Conservation (phyloP, 2,329 filamentous ascomycete genomes). For the Fusarium gaditjirri region DNA sequence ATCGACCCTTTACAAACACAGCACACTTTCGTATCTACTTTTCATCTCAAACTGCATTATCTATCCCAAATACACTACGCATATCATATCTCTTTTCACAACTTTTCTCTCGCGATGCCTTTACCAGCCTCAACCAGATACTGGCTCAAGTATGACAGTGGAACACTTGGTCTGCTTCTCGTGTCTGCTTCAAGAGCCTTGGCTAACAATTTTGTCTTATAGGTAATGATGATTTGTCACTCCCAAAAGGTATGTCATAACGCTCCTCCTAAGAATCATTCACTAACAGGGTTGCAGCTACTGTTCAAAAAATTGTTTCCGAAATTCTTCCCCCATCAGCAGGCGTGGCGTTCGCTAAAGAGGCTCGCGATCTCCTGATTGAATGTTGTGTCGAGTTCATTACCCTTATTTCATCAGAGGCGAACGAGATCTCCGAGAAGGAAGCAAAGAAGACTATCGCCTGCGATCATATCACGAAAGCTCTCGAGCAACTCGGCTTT, state of each 20-base stretch:
- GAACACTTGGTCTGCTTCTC: constrained; percentile 31
- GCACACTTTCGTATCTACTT: constrained; percentile 2
- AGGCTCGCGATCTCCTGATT: constrained; percentile 93
- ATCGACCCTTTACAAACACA: constrained; percentile 1
- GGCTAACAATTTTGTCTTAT: constrained; percentile 48
- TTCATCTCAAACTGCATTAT: constrained; percentile 16
- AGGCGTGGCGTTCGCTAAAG: constrained; percentile 90
- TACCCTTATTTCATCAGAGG: constrained; percentile 96
- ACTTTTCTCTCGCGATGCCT: constrained; percentile 25
- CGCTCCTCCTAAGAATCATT: background rate
- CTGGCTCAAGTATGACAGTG: constrained; percentile 42
- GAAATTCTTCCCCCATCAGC: constrained; percentile 84
- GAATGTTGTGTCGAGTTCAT: constrained; percentile 99
- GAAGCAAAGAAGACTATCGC: constrained; percentile 99
- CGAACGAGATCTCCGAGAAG: constrained; percentile 98
- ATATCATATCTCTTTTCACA: background rate
- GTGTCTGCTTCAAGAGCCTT: background rate
- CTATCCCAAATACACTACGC: background rate
- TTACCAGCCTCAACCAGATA: constrained; percentile 43
- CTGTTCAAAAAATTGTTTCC: constrained; percentile 86
- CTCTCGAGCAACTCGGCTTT: constrained; percentile 91
- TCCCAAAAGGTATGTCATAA: constrained; percentile 68
- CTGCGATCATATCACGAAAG: constrained; percentile 96
- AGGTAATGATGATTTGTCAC: constrained; percentile 72
- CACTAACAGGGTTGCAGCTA: constrained; percentile 60